phyloP scores from a whole-genome alignment of 1,284 basidiomycete genomes.

The Cerrena zonata region DNA sequence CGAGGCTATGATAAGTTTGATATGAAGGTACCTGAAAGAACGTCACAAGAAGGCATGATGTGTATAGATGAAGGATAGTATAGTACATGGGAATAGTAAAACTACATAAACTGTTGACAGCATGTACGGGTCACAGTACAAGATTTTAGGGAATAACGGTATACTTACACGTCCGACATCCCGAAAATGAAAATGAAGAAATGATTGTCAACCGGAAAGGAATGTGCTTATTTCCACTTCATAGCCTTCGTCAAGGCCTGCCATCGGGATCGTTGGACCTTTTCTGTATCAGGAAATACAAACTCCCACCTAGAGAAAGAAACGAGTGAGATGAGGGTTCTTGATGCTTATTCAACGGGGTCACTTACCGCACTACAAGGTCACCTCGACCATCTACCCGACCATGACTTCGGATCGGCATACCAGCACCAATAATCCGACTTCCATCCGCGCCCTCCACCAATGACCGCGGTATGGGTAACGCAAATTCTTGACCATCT shows the following conservation, averaged over 20 bases:
- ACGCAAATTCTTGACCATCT: slow-evolving; percentile 59
- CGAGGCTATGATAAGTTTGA: no score
- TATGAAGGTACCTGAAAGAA: no score
- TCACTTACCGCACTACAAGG: slow-evolving; percentile 66
- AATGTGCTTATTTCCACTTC: slow-evolving; percentile 17
- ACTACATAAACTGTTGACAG: no score
- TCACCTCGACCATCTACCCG: slow-evolving; percentile 67
- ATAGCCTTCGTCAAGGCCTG: slow-evolving; percentile 27
- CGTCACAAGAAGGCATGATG: neutral
- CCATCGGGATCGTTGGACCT: slow-evolving; percentile 23
- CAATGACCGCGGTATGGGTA: slow-evolving; percentile 60
- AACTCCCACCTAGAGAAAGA: slow-evolving; percentile 27
- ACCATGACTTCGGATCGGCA: slow-evolving; percentile 68
- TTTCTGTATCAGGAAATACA: slow-evolving; percentile 25
- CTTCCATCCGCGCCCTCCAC: slow-evolving; percentile 64
- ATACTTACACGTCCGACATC: neutral
- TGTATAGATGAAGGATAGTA: neutral
- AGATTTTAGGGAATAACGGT: neutral
- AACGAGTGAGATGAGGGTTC: neutral
- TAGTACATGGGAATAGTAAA: neutral
- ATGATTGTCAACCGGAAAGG: neutral
- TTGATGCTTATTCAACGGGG: neutral
- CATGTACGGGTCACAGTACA: no score
- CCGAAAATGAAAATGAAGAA: neutral
- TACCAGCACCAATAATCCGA: slow-evolving; percentile 69